phyloP scores from a whole-genome alignment of 2,329 filamentous ascomycete species.

The Ophiostoma perfectum region DNA sequence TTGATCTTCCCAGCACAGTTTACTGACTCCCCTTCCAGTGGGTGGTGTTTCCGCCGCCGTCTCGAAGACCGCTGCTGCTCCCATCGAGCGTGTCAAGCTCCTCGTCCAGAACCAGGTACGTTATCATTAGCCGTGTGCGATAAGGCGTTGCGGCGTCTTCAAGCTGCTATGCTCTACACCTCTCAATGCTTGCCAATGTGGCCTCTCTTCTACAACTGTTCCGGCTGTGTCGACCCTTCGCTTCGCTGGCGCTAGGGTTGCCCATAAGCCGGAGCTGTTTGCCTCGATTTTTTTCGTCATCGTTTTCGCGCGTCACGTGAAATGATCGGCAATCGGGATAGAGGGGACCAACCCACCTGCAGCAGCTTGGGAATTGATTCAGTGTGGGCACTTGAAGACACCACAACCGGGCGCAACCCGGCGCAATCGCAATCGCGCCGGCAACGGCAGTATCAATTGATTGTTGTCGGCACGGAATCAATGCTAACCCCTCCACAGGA shows the following conservation, averaged over 20 bases:
- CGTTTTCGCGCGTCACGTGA: constrained; percentile 9
- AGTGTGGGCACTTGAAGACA: no score
- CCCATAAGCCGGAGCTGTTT: background rate
- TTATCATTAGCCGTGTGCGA: constrained; percentile 27
- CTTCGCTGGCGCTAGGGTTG: background rate
- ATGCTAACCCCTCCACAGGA: constrained; percentile 62
- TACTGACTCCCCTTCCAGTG: constrained; percentile 54
- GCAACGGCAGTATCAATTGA: no score
- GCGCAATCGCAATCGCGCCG: no score
- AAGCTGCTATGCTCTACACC: background rate
- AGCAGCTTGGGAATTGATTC: no score
- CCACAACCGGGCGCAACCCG: no score
- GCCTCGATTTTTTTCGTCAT: background rate
- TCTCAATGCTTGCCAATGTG: background rate
- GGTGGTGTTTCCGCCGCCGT: constrained; percentile 99
- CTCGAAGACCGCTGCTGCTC: constrained; percentile 99
- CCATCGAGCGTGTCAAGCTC: constrained; percentile 99
- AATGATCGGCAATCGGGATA: background rate
- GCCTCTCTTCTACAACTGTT: background rate
- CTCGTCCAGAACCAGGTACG: constrained; percentile 99
- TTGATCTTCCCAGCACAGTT: background rate
- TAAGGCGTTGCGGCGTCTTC: background rate
- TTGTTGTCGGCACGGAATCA: background rate
- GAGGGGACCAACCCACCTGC: background rate
- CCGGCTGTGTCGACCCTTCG: background rate